Percentiles rank a stretch among this genome's conserved stretches.
phyloP scores from a whole-genome alignment of 208 protist species.

The Lotmaria passim region DNA sequence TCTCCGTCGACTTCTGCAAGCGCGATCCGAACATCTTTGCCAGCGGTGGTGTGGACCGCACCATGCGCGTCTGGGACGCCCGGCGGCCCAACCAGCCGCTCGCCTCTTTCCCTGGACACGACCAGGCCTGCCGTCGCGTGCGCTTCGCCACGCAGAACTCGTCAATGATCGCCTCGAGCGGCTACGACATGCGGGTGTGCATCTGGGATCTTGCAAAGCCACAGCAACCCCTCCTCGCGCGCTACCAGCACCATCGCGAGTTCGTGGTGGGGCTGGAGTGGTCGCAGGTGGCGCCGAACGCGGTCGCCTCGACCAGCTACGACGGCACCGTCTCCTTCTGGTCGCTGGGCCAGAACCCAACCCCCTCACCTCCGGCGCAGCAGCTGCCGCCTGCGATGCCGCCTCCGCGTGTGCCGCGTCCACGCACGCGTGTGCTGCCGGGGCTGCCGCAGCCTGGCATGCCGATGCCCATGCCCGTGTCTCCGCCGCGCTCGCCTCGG shows the following conservation, averaged over 20 bases:
- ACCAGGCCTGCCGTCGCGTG: conserved; percentile 89
- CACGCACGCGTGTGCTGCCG: conserved; percentile 67
- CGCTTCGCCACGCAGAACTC: conserved; percentile 80
- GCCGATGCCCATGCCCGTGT: conserved; percentile 50
- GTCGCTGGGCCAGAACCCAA: conserved; percentile 61
- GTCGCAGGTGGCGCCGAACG: conserved; percentile 68
- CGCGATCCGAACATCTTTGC: conserved; percentile 89
- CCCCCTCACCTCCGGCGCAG: conserved; percentile 48
- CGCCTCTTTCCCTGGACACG: conserved; percentile 81
- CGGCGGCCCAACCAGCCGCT: conserved; percentile 76
- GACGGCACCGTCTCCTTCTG: conserved; percentile 80
- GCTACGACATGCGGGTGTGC: conserved; percentile 91
- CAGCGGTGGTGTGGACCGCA: conserved; percentile 86
- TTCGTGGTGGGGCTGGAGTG: conserved; percentile 91
- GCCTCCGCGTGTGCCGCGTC: conserved; percentile 64
- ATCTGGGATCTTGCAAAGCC: conserved; percentile 87
- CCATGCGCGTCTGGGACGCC: conserved; percentile 87
- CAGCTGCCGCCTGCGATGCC: conserved; percentile 72
- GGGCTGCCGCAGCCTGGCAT: conserved; percentile 59
- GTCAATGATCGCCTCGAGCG: conserved; percentile 73
- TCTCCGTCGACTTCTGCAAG: conserved; percentile 93
- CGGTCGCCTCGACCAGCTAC: conserved; percentile 70
- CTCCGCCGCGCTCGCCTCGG: conserved; percentile 43
- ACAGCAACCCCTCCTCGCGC: conserved; percentile 74
- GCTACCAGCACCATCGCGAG: conserved; percentile 90